These are phyloP conservation scores for Pleurotus giganteus DNA, from an alignment of 768 basidiomycete genomes.

Conservation along the genomic window DNA sequence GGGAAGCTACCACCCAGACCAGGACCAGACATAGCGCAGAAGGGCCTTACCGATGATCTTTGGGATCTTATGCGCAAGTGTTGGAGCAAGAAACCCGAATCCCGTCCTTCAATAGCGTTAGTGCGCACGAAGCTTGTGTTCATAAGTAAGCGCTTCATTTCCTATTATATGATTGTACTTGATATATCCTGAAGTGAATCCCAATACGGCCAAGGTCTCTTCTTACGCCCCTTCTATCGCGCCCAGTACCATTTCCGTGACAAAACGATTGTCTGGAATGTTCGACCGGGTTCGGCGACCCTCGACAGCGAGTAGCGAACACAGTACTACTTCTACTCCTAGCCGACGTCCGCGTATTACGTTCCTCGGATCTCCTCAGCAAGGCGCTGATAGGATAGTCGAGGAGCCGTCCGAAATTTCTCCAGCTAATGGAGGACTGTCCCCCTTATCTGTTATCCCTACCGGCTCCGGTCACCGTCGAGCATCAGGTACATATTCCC, in stretches of 20 bases:
- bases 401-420: constrained; percentile 8
- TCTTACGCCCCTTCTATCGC: neutral
- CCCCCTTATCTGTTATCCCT: constrained; percentile 12
- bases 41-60: constrained; percentile 35
- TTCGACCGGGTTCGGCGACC: constrained; percentile 14
- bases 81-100: constrained; percentile 38
- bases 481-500: neutral
- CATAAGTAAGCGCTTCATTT: constrained; percentile 18
- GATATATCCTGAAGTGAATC: neutral
- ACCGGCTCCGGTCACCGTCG: constrained; percentile 1
- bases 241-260: neutral
- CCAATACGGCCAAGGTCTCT: neutral
- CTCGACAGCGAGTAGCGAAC: constrained; percentile 12
- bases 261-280: constrained; percentile 13
- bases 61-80: constrained; percentile 44
- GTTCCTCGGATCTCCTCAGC: neutral
- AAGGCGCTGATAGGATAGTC: neutral
- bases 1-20: constrained; percentile 38
- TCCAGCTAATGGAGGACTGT: neutral
- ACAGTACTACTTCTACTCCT: constrained; percentile 10
- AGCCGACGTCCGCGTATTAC: constrained; percentile 1
- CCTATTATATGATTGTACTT: constrained; percentile 1
- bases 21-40: constrained; percentile 19
- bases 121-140: constrained; percentile 26
- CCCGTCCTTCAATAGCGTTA: constrained; percentile 36